Percentiles rank a stretch among this genome's conserved stretches.
phyloP scores from a whole-genome alignment of 257 asterid species.

The Anisodus tanguticus region DNA sequence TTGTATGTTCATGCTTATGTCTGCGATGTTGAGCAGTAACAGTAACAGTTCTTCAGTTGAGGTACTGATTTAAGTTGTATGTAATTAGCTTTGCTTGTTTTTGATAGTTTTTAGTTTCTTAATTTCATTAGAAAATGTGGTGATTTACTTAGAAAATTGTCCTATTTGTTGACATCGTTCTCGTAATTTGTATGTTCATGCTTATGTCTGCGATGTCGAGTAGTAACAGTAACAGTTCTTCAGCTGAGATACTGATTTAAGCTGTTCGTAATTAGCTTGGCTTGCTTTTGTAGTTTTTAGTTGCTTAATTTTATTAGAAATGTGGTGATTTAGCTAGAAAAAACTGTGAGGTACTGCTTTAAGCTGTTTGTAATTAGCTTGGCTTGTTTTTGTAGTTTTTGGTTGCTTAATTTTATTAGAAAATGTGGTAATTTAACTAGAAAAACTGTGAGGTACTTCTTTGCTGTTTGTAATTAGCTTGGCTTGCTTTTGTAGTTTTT shows the following conservation, averaged over 20 bases:
- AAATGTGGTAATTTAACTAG: too few relatives aligned
- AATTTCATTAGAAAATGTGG: too few relatives aligned
- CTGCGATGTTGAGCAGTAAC: slow-evolving; percentile 52
- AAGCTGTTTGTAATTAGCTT: neutral
- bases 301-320: neutral
- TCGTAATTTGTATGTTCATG: slow-evolving; percentile 69
- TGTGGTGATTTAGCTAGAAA: neutral
- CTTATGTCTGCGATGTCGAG: slow-evolving; percentile 57
- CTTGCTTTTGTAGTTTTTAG: slow-evolving; percentile 9
- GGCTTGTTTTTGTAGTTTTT: slow-evolving; percentile 26
- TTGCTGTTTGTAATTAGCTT: slow-evolving; percentile 11
- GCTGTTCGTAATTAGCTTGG: neutral
- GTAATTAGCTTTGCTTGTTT: slow-evolving; percentile 20
- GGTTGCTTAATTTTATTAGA: neutral
- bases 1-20: slow-evolving; percentile 62
- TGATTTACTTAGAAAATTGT: too few relatives aligned
- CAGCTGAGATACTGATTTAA: slow-evolving; percentile 55
- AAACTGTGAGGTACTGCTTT: slow-evolving; percentile 49
- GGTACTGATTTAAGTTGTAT: slow-evolving; percentile 45
- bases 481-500: slow-evolving; percentile 18
- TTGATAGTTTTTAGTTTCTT: slow-evolving; percentile 10
- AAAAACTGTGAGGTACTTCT: slow-evolving; percentile 48
- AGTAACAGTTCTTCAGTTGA: slow-evolving; percentile 49
- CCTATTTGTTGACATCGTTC: slow-evolving; percentile 36
- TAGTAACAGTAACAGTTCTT: slow-evolving; percentile 43